Conservation (phyloP, 2,329 filamentous ascomycete species). For the Trichophaea hybrida region DNA sequence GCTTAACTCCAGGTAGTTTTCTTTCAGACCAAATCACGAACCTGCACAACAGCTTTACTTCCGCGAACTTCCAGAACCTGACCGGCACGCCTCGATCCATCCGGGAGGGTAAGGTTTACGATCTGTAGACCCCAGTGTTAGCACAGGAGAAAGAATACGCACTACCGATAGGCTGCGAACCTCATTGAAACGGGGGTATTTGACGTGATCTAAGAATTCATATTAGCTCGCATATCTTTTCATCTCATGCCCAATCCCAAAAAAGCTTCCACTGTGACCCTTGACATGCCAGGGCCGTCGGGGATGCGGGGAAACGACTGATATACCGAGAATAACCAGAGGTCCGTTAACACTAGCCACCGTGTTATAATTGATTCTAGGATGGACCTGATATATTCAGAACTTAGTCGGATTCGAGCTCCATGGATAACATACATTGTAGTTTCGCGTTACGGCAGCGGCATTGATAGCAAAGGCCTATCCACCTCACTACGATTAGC, state of each 20-base stretch:
- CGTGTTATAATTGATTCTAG: conserved; percentile 87
- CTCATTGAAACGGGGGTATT: conserved; percentile 93
- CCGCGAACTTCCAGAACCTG: conserved; percentile 97
- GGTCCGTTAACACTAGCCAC: conserved; percentile 96
- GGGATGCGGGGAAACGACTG: conserved; percentile 11
- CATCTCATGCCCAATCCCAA: neutral
- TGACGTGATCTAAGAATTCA: conserved; percentile 49
- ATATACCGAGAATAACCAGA: conserved; percentile 83
- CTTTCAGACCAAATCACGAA: conserved; percentile 33
- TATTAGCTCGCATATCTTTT: conserved; percentile 17
- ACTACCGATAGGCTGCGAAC: conserved; percentile 9
- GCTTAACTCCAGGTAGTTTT: conserved; percentile 11
- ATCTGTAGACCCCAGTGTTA: conserved; percentile 38
- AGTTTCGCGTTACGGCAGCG: conserved; percentile 26
- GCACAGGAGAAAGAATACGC: neutral
- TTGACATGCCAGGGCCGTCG: neutral
- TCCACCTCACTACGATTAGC: neutral
- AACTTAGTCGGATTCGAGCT: neutral
- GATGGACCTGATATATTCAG: conserved; percentile 38
- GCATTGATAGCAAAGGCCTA: conserved; percentile 28
- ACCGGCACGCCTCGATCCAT: conserved; percentile 84
- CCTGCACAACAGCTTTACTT: conserved; percentile 88
- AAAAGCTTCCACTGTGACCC: neutral
- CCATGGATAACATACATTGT: conserved; percentile 10
- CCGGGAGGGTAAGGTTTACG: conserved; percentile 83